Conservation (phyloP, 1,139 yeast genomes). For the Kurtzmaniella quercitrusa region DNA sequence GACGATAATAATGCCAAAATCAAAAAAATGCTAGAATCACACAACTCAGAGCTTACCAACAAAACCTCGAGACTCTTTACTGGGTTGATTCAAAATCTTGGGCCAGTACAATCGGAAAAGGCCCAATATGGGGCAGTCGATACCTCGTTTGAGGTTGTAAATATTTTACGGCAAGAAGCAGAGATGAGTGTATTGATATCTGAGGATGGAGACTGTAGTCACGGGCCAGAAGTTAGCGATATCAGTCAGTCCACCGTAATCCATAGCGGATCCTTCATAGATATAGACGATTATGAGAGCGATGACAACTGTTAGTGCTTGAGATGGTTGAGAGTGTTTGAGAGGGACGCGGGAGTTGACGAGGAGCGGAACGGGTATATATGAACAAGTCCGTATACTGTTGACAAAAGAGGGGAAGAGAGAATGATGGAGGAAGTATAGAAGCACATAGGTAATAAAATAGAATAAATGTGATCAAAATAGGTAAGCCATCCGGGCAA, state of each 20-base stretch:
- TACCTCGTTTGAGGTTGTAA: slow-evolving; percentile 26
- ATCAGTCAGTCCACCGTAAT: background rate
- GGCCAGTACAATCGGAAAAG: slow-evolving; percentile 10
- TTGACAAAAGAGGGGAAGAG: no score
- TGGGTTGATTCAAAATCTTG: slow-evolving; percentile 14
- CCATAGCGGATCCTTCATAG: slow-evolving; percentile 13
- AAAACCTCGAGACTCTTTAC: slow-evolving; percentile 21
- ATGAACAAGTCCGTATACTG: no score
- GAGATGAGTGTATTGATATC: slow-evolving; percentile 8
- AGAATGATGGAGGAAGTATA: no score
- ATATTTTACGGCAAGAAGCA: slow-evolving; percentile 10
- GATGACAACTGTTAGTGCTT: slow-evolving; percentile 6
- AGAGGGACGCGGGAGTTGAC: no score
- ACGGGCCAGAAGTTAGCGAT: slow-evolving; percentile 4
- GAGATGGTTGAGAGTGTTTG: no score
- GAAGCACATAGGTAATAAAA: no score
- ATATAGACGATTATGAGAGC: slow-evolving; percentile 26
- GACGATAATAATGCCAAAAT: slow-evolving; percentile 9
- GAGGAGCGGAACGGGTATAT: no score
- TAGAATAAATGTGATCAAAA: no score
- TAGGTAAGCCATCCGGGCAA: no score
- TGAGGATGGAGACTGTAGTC: slow-evolving; percentile 4
- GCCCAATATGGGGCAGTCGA: slow-evolving; percentile 14
- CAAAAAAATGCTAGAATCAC: slow-evolving; percentile 4
- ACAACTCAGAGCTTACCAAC: slow-evolving; percentile 17